Base-by-base conservation (phyloP, 805 yeast genomes). In the Wickerhamiella brachini region DNA sequence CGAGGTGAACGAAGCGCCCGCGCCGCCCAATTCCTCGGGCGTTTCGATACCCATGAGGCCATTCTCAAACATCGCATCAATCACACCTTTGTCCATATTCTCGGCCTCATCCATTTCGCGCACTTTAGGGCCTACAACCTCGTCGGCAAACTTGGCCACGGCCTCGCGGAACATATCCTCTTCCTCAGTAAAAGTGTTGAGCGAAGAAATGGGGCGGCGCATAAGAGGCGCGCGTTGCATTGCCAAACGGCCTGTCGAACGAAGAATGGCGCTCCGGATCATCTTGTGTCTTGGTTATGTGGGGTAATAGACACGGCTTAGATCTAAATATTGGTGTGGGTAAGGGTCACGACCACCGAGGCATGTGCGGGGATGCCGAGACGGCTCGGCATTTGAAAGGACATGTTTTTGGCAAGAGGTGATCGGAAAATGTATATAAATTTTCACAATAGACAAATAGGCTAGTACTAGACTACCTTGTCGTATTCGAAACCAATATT, bases 1-100 rank as follows among this genome's bases (percentile, higher is more conserved):
- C 10, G 72, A 66, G 17, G 74, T 70, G 59, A 70, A 70, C 31
- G 67, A 60, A 15, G 73, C 74, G 18, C 72, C 74, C 6, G 73
- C 72, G 18, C 74, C 74, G 15, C 74, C 74, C 21, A 61, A 58
- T 56, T 71, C 71, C 55, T 70, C 74, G 20, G 74, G 72, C n/a
- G 73, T 70, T 57, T 70, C 74, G 42, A 70, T 65, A n/a, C 68
- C 74, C 74, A 70, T 70, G 13, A 71, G 62, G 2, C 74, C 74
- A 46, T 63, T 63, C 24, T 69, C 73, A 69, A 59, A 59, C 54
- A 59, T 46, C 23, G 53, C 55, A 22, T 49, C 7, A 49, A 55
- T 54, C 24, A 59, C 15, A 20, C 21, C 50, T n/a, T 53, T 54
- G 49, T 58, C 60, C 62, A 59, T 59, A 39, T 51, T 47, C 49